A percentile compares a stretch with the other conserved stretches of the same genome.
These are phyloP conservation scores for Eugenia klotzschiana DNA, from an alignment of 441 rosid genomes.

Conservation along the genomic window DNA sequence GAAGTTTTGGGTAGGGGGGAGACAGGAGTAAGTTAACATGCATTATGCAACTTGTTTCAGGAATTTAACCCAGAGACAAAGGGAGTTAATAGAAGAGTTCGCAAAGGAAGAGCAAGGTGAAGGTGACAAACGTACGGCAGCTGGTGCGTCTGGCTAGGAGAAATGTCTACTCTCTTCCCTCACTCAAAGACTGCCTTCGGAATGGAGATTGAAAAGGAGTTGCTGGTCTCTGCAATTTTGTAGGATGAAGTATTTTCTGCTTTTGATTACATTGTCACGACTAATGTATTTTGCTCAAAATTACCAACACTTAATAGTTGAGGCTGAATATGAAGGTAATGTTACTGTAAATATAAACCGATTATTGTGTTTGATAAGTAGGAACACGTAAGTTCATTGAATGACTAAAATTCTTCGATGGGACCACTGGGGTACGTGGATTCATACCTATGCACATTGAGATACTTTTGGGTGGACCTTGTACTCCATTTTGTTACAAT, in stretches of 20 bases:
- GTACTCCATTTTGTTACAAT: background rate
- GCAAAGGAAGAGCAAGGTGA: constrained; percentile 87
- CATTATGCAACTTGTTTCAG: constrained; percentile 20
- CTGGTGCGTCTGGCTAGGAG: constrained; percentile 53
- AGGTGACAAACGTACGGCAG: constrained; percentile 46
- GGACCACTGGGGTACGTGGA: background rate
- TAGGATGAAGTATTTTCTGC: background rate
- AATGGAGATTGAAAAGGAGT: background rate
- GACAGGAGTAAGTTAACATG: background rate
- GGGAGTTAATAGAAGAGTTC: constrained; percentile 84
- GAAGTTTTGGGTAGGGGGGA: background rate
- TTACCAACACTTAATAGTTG: background rate
- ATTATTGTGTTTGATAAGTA: background rate
- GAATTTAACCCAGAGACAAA: constrained; percentile 69
- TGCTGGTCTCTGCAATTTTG: background rate
- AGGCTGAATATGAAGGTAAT: background rate
- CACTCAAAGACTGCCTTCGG: background rate
- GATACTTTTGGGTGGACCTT: background rate
- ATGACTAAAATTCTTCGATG: background rate
- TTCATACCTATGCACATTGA: background rate
- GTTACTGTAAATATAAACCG: background rate
- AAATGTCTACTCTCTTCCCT: background rate
- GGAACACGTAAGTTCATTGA: background rate
- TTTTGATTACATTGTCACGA: background rate
- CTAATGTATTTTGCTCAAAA: background rate